These are phyloP conservation scores for Hygrocybe coccinea DNA, from an alignment of 768 basidiomycete genomes.

Conservation along the genomic window DNA sequence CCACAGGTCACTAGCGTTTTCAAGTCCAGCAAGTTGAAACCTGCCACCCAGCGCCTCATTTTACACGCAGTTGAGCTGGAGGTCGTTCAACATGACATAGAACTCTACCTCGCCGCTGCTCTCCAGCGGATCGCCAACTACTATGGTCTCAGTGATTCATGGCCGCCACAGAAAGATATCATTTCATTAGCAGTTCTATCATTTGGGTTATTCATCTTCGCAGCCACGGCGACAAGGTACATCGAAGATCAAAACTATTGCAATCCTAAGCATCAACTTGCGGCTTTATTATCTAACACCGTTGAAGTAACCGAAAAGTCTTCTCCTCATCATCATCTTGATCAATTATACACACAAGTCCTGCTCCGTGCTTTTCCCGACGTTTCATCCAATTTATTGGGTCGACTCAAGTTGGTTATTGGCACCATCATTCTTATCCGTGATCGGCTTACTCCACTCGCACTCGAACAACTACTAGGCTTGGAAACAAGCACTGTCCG, in stretches of 20 bases:
- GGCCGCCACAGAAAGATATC: conserved; percentile 20
- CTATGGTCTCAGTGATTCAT: conserved; percentile 1
- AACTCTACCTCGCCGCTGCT: conserved; percentile 10
- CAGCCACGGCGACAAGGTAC: conserved; percentile 24
- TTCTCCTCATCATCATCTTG: conserved; percentile 2
- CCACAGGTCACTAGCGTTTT: conserved; percentile 14
- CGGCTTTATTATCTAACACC: conserved; percentile 8
- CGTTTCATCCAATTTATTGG: neutral
- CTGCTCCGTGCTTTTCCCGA: neutral
- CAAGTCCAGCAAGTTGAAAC: neutral
- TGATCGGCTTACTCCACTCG: conserved; percentile 4
- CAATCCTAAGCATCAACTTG: conserved; percentile 12
- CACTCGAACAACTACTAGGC: conserved; percentile 4
- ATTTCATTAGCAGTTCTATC: conserved; percentile 16
- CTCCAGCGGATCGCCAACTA: conserved; percentile 12
- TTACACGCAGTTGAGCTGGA: conserved; percentile 5
- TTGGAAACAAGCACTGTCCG: neutral
- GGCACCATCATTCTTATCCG: conserved; percentile 3
- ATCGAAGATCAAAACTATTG: conserved; percentile 13
- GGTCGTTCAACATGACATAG: conserved; percentile 15
- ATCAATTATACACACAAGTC: conserved; percentile 9
- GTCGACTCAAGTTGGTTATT: conserved; percentile 3
- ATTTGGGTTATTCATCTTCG: conserved; percentile 25
- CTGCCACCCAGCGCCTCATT: neutral
- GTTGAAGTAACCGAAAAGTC: neutral